Evolutionary conservation across 2,329 filamentous ascomycete species (phyloP).

Genomic region (Nemania serpens): DNA sequence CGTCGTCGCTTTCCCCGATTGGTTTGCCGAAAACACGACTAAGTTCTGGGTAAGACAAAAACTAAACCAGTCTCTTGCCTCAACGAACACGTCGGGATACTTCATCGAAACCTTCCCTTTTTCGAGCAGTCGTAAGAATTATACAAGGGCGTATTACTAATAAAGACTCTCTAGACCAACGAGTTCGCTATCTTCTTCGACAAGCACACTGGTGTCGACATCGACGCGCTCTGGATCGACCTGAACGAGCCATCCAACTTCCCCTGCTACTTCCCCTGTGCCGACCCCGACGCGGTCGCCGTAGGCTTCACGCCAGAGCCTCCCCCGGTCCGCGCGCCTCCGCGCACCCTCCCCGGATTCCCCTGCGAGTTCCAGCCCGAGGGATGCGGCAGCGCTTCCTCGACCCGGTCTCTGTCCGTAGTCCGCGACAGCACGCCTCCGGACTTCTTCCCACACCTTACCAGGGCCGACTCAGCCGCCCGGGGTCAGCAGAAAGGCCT

Average conservation of each 20-base stretch:
- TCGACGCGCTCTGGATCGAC: constrained; percentile 80
- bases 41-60: constrained; percentile 57
- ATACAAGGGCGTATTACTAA: background rate
- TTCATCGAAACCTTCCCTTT: too few species aligned
- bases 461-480: constrained; percentile 32
- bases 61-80: too few species aligned
- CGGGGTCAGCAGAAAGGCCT: constrained; percentile 58
- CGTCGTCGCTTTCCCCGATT: constrained; percentile 73
- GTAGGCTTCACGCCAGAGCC: constrained; percentile 62
- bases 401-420: constrained; percentile 29
- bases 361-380: constrained; percentile 68
- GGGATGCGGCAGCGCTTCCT: constrained; percentile 43
- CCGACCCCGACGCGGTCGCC: constrained; percentile 48
- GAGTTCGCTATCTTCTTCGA: constrained; percentile 71
- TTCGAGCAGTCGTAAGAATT: too few species aligned
- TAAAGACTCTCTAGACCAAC: constrained; percentile 51
- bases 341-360: constrained; percentile 70
- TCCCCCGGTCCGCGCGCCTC: constrained; percentile 65
- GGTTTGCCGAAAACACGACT: constrained; percentile 69
- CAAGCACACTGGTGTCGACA: constrained; percentile 67
- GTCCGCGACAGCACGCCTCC: constrained; percentile 39
- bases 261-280: constrained; percentile 60
- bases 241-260: constrained; percentile 62
- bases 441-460: constrained; percentile 30
- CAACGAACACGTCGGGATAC: too few species aligned